Base-by-base conservation (phyloP, 192 early-diverging fungal species). In the Spinellus fusiger region DNA sequence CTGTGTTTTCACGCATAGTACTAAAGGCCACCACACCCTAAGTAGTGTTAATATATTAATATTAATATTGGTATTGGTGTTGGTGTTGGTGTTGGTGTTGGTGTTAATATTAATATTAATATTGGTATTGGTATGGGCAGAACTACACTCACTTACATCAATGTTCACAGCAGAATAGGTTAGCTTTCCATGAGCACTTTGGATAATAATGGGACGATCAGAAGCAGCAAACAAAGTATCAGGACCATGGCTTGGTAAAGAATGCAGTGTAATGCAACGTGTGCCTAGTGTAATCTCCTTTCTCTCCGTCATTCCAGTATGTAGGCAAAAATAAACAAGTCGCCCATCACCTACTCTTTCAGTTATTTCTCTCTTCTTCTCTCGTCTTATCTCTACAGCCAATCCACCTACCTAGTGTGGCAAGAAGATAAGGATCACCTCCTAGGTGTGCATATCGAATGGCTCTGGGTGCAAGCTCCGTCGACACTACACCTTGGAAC, bases 111-210 rank as follows among this genome's bases (percentile, higher is more conserved):
- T n/a, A n/a, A n/a, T n/a, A n/a, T n/a, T n/a, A n/a, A n/a, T n/a
- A n/a, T n/a, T n/a, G n/a, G n/a, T n/a, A n/a, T n/a, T n/a, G n/a
- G n/a, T n/a, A n/a, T n/a, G n/a, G n/a, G 9, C n/a, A 27, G 10
- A 29, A 8, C 9, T 35, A 26, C 0, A 3, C 13, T 16, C n/a
- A 49, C 13, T 16, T 63, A 88, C 86, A 76, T 85, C 86, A 4
- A 86, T 62, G 65, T 97, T 95, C 35, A 98, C 86, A 49, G 84
- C 89, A 3, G 91, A 91, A 61, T 86, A 97, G 33, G 89, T 49
- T 7, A 98, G 75, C 66, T 89, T 89, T 15, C 79, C 70, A 56
- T 82, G 77, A 20, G 62, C 76, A 51, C 73, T 80, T 60, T 84
- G 82, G 51, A 93, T 78, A 20, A 98, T 82, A 0, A 93, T 88